Evolutionary conservation across 1,284 basidiomycete species (phyloP), one percentile per base, ranked within the genome.

Genomic region (Termitomyces sp.): DNA sequence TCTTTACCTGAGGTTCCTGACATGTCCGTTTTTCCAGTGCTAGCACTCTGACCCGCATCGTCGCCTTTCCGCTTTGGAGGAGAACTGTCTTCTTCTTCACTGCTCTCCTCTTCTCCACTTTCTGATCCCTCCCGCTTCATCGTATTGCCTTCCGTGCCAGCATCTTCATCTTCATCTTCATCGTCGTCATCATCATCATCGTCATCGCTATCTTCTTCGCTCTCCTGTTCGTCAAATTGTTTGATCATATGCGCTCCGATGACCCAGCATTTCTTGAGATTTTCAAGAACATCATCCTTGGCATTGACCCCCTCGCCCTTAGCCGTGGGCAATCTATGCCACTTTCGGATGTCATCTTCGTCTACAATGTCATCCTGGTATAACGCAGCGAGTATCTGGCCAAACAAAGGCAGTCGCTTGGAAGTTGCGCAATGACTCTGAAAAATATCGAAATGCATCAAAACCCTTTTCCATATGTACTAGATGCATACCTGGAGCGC

Each of bases 301-400:
- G 69, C 60, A 52, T 75, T 73, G 21, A 73, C 59, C 15, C 74
- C 80, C 48, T 72, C 72, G 31, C 82, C 84, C 58, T 73, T 73
- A 13, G 84, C 76, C 19, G 63, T 70, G 2, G 83, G 70, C 50
- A 72, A 72, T 42, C 63, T 67, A 65, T 90, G 81, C 88, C 89
- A 92, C 50, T 69, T 73, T 26, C 85, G 80, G 61, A 92, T 88
- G 61, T 90, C 83, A 44, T 90, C 86, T 66, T 90, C 89, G 55
- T 90, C 88, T 7, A 91, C 83, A 48, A 90, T 78, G 65, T 92
- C 84, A 57, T 78, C 72, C 70, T 93, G 87, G 64, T 91, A 92
- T 9, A 90, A 69, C 15, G 84, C 80, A 17, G 82, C 86, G 24
- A 92, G 77, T 53, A 90, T 80, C 63, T 88, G 85, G 2, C 86